phyloP scores from a whole-genome alignment of 345 rosid species.

The Rhizophora mangle region DNA sequence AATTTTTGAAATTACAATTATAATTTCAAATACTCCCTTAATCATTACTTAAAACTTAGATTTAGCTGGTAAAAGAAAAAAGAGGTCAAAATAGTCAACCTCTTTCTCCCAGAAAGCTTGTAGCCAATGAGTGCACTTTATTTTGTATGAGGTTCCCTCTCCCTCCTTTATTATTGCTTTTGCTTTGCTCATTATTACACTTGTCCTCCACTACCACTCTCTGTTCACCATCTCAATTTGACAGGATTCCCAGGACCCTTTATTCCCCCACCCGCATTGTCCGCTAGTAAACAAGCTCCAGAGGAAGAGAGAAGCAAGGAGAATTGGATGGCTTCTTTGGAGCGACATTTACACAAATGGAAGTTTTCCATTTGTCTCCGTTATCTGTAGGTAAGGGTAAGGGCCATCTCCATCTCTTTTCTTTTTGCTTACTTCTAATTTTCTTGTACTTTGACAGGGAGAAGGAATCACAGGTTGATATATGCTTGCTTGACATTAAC shows the following conservation, averaged over 20 bases:
- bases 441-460: conserved; percentile 1
- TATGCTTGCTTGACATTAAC: conserved; percentile 1
- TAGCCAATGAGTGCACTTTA: conserved; percentile 39
- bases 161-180: conserved; percentile 20
- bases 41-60: too few relatives aligned
- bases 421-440: neutral
- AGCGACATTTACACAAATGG: conserved; percentile 7
- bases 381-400: conserved; percentile 18
- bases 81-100: conserved; percentile 11
- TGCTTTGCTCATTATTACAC: conserved; percentile 33
- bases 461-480: neutral
- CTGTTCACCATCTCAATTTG: conserved; percentile 15
- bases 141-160: conserved; percentile 56
- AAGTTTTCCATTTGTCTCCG: neutral
- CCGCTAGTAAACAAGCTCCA: conserved; percentile 7
- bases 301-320: conserved; percentile 10
- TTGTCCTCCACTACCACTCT: conserved; percentile 36
- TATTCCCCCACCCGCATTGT: conserved; percentile 13
- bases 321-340: neutral
- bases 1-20: too few relatives aligned
- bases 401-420: conserved; percentile 10
- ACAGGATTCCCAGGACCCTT: conserved; percentile 19
- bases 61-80: too few relatives aligned
- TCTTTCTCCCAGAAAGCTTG: conserved; percentile 20
- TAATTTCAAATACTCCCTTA: too few relatives aligned